phyloP scores from a whole-genome alignment of 108 stramenopile species.

The Epithemia pelagica region DNA sequence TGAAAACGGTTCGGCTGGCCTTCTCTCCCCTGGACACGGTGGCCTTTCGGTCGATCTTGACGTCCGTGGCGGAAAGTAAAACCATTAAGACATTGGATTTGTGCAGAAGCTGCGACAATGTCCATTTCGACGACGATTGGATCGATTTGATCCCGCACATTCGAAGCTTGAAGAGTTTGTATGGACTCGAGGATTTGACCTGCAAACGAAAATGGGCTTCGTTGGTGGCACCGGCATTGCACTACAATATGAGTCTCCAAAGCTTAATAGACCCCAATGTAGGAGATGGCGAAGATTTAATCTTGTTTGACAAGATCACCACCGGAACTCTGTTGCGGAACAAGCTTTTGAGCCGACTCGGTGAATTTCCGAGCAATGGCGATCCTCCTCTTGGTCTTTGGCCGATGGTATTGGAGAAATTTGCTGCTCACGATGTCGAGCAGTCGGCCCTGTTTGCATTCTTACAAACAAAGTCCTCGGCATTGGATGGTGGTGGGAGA shows the following conservation, averaged over 20 bases:
- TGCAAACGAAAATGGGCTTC: neutral
- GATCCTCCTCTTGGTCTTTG: neutral
- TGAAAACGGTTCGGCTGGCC: neutral
- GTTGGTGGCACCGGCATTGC: neutral
- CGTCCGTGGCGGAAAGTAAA: neutral
- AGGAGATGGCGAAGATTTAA: neutral
- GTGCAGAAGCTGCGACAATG: neutral
- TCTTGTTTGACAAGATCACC: neutral
- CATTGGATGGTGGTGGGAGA: neutral
- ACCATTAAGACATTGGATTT: neutral
- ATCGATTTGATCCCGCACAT: neutral
- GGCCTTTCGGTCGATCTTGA: neutral
- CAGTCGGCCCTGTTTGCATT: neutral
- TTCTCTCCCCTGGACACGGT: neutral
- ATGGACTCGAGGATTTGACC: neutral
- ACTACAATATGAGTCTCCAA: neutral
- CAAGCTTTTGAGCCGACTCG: neutral
- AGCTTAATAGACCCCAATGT: neutral
- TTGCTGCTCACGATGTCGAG: neutral
- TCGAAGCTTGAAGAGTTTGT: neutral
- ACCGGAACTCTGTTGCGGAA: neutral
- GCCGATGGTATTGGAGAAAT: neutral
- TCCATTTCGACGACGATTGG: neutral
- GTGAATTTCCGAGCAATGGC: neutral
- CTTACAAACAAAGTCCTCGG: neutral